Base-by-base conservation (phyloP, 2,329 filamentous ascomycete genomes). In the Madurella fahalii region DNA sequence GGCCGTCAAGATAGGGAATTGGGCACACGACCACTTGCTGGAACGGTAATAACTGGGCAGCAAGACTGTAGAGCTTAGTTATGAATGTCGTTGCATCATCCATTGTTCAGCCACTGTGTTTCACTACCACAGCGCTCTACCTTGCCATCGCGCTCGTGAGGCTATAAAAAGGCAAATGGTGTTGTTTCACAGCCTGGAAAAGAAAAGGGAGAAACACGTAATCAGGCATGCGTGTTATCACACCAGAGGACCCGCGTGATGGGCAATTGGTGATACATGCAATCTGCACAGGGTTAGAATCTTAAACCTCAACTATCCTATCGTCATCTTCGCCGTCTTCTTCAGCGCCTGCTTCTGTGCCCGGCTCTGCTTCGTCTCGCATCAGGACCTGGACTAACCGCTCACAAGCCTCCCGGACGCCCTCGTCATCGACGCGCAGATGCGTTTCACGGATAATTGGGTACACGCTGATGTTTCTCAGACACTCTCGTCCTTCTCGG, bases 361-460 rank as follows among this genome's bases (percentile, higher is more conserved):
- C 68, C 53, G 79, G 76, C 55, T 74, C 69, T 47, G 74, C 71
- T 48, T 75, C 91, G 43, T 91, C 89, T 53, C 89, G 78, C 84
- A 91, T 90, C 57, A 96, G 69, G 7, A 96, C 84, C 68, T 99
- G 90, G 45, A 99, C 94, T 50, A 97, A 68, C 53, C 94, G 80
- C 69, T 97, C 94, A 65, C 89, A 95, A 0, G 85, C 89, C 63
- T 96, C 92, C 61, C 82, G 79, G 2, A 97, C 89, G 15, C 78
- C 85, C 44, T 95, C 90, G 65, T 96, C 79, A 18, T 91, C 79
- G 4, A 91, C 84, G 18, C 85, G 81, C 58, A 86, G 65, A 75
- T 99, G 94, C 32, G 88, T 86, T 71, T 97, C 94, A 49, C 94
- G 80, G 17, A 97, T 77, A 45, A 97, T 85, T 0, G 92, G 90